Evolutionary conservation across 1,284 basidiomycete species (phyloP).

Genomic region (Psilocybe mexicana): DNA sequence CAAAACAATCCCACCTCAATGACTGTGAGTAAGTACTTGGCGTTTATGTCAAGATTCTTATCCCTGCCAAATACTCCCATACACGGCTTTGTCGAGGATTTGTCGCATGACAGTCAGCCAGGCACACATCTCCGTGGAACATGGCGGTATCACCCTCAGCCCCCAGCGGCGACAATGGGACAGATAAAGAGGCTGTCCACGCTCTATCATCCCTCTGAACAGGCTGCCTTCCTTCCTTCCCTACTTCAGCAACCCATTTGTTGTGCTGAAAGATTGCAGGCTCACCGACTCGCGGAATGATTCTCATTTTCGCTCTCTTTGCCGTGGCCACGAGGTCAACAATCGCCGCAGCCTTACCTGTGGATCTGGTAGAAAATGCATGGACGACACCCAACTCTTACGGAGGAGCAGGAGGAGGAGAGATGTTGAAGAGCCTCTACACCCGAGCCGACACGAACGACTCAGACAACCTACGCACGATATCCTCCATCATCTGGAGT

Average conservation of each 20-base stretch:
- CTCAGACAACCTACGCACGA: not conserved
- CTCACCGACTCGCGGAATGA: not conserved
- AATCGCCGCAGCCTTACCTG: not conserved
- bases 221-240: not conserved
- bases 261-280: too few relatives aligned
- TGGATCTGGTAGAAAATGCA: not conserved
- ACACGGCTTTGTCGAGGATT: too few relatives aligned
- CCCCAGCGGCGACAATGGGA: too few relatives aligned
- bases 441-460: not conserved
- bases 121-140: too few relatives aligned
- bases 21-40: too few relatives aligned
- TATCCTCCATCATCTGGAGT: constrained; percentile 9
- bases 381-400: not conserved
- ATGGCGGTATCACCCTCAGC: too few relatives aligned
- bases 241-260: not conserved
- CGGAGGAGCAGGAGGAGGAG: not conserved
- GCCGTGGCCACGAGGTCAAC: not conserved
- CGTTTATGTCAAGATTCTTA: too few relatives aligned
- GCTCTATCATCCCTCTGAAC: too few relatives aligned
- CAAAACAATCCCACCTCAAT: too few relatives aligned
- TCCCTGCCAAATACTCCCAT: too few relatives aligned
- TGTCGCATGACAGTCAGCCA: too few relatives aligned
- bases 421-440: not conserved
- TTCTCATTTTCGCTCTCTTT: not conserved
- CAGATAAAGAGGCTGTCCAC: too few relatives aligned